Base-by-base conservation (phyloP, 2,329 filamentous ascomycete genomes). In the Blastomyces emzantsi region DNA sequence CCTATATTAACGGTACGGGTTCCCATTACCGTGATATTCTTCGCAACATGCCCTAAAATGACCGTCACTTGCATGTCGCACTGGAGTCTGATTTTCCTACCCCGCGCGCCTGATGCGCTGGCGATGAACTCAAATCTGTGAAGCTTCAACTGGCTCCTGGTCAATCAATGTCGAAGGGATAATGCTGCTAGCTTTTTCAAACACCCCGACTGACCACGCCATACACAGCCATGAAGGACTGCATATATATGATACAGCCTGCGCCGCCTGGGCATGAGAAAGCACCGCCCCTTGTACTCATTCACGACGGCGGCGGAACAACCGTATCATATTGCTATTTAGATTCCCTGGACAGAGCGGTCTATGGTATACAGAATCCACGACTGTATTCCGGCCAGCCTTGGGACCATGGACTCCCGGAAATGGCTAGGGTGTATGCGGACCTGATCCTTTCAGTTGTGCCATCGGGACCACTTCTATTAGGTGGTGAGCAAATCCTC, bases 301-400 rank as follows among this genome's bases (percentile, higher is more conserved):
- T 86, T 49, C 84, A 87, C 72, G 84, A 87, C 66, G 84, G 84
- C 66, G 83, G 84, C 67, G 84, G 84, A 69, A 86, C 84, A 1
- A 81, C 79, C 2, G 85, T 83, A 69, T 79, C 78, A 67, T 86
- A 86, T 70, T 79, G 83, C 72, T 81, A 80, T 66, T 76, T 87
- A 3, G 77, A 79, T 22, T 69, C 76, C 1, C 74, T 86, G 28
- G 72, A 73, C 43, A 81, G 84, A 5, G 72, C 76, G 22, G 72
- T 84, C 47, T 84, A 81, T 66, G 84, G 79, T 61, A 82, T 87
- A 63, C 73, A 78, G 64, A 86, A 86, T 70, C 81, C 83, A 4
- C 74, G 76, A 64, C 85, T 84, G 68, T 71, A 76, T 65, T 76
- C 76, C 1, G 79, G 77, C 8, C 72, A 76, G 17, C 73, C 72